Evolutionary conservation across 1,284 basidiomycete genomes (phyloP), one percentile per base, ranked within the genome.

Genomic region (Papiliotrema flavescens): DNA sequence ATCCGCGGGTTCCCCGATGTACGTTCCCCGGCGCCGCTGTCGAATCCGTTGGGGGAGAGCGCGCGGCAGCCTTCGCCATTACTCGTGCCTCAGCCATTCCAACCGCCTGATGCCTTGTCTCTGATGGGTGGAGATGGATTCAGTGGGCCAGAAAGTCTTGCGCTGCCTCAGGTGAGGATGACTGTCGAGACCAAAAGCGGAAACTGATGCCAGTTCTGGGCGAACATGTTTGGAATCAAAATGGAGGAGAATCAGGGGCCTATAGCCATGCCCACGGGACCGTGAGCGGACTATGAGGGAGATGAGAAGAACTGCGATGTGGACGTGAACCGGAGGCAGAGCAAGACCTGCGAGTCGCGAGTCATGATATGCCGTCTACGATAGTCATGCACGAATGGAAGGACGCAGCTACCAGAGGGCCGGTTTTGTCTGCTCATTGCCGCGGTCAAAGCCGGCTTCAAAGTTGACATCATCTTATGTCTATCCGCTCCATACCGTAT

Each of bases 181-280:
- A 5, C 7, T 23, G n/a, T 11, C 23, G 34, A 15, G 7, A 9
- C 20, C 24, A 32, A 35, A n/a, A 28, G 14, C 15, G 24, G 50
- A 44, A 52, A 41, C 19, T 53, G 6, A 44, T 49, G 44, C 2
- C 53, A 69, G 64, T 67, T 73, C 55, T 74, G 72, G 72, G 72
- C 72, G 7, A 60, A 52, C 48, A 71, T 74, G 69, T 74, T 74
- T 61, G 69, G 70, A 37, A 73, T 74, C 55, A 72, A 69, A 53
- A 53, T 72, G 51, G 68, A 70, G 22, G 55, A 55, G 17, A 62
- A 60, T 40, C 39, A 40, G 15, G 28, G 28, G 28, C 28, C 28
- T 11, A 32, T 32, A 32, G 28, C 28, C 6, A 32, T 32, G 28
- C 28, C 28, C 19, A 22, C 8, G 6, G 41, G 11, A 28, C 44